Evolutionary conservation across 164 flowering plant species (phyloP), one percentile per base, ranked within the genome.

Genomic region (Annona squamosa): DNA sequence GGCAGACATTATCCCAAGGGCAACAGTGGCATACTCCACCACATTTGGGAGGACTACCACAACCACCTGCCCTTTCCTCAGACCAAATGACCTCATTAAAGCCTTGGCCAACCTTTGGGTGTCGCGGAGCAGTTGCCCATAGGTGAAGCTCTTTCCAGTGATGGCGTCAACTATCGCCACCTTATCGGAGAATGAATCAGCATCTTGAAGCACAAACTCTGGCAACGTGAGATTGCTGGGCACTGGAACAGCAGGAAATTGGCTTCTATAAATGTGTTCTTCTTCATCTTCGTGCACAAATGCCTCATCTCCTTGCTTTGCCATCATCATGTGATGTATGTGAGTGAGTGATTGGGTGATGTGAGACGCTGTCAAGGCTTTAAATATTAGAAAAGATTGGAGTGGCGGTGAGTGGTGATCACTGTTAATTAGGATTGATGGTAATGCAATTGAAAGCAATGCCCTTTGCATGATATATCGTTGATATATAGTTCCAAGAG

Each of bases 1-100:
- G 9, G 98, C 88, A 3, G 92, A 85, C 98, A 96, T 96, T 41
- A 96, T 91, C 41, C 98, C 99, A 0, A 96, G 85, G 37, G 92
- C 93, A 42, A 96, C 79, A 56, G 87, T 81, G 17, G 85, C 86
- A 73, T 96, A 96, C 78, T 96, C 99, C 0, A 88, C 92, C 65
- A 92, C 81, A 73, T 96, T 96, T 0, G 99, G 98, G 37, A 96
- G 94, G 19, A 85, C 82, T 56, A 96, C 97, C 64, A 93, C 80
- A 77, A 92, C 97, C 16, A 93, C 96, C 4, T 74, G 62, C 9
- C 97, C 98, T 61, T 87, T 96, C 78, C 88, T 86, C 13, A 92
- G 79, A 4, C 97, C 94, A 5, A 91, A 82, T 1, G 97, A 87
- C 84, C 86, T 82, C 37, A 26, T 26, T 72, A 93, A 83, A 3